These are phyloP conservation scores for Plasmopara muralis DNA, from an alignment of 352 stramenopile genomes.

Conservation along the genomic window DNA sequence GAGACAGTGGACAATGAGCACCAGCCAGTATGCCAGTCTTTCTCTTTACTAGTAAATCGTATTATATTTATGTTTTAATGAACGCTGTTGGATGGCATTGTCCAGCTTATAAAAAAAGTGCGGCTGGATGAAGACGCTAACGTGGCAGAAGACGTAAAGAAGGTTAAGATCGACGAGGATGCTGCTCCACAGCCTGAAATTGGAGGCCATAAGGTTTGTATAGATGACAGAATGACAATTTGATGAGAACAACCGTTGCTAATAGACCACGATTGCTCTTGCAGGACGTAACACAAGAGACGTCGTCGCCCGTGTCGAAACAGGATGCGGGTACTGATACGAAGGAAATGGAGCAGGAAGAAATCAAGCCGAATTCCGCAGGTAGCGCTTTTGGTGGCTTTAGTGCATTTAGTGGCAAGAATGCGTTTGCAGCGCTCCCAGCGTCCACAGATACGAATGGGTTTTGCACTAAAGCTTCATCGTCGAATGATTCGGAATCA, in stretches of 20 bases:
- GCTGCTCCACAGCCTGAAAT: conserved; percentile 19
- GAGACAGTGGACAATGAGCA: conserved; percentile 50
- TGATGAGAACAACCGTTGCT: conserved; percentile 1
- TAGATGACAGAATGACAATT: not conserved
- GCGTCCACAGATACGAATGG: conserved; percentile 15
- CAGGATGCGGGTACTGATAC: conserved; percentile 3
- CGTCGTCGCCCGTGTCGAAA: conserved; percentile 9
- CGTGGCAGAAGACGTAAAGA: conserved; percentile 43
- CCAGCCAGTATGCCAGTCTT: conserved; percentile 30
- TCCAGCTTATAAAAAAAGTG: conserved; percentile 54
- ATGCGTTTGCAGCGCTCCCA: conserved; percentile 43
- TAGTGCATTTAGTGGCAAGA: conserved; percentile 40
- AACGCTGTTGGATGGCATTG: not conserved
- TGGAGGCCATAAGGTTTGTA: conserved; percentile 19
- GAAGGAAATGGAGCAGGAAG: conserved; percentile 14
- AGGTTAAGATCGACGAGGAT: conserved; percentile 35
- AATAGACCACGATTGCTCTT: conserved; percentile 1
- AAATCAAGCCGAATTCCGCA: conserved; percentile 20
- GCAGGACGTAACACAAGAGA: conserved; percentile 11
- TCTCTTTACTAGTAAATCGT: not conserved
- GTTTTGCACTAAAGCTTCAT: conserved; percentile 20
- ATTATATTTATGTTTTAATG: not conserved
- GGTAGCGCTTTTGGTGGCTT: conserved; percentile 50
- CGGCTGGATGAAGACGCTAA: conserved; percentile 42
- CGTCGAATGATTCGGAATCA: conserved; percentile 5